phyloP scores from a whole-genome alignment of 108 stramenopile genomes.

The Cyclotella sp. region DNA sequence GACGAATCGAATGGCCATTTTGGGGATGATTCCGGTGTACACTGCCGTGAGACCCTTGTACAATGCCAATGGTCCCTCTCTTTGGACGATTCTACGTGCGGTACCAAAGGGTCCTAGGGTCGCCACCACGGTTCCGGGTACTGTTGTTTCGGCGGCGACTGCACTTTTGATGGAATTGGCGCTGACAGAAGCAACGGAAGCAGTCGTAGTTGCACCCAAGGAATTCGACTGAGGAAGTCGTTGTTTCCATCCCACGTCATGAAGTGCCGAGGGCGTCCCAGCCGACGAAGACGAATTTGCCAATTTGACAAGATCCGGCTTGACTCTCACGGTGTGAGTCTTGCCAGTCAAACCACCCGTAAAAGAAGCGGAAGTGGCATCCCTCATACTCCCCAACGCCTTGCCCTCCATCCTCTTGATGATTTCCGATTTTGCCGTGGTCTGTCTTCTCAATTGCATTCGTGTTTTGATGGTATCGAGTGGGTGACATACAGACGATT shows the following conservation, averaged over 20 bases:
- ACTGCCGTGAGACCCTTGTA: slow-evolving; percentile 99
- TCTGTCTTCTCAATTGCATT: slow-evolving; percentile 90
- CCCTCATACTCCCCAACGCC: slow-evolving; percentile 38
- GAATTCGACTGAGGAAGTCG: slow-evolving; percentile 17
- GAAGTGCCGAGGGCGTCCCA: slow-evolving; percentile 1
- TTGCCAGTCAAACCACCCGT: neutral
- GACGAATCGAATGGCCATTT: slow-evolving; percentile 98
- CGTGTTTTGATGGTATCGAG: slow-evolving; percentile 95
- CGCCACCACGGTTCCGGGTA: slow-evolving; percentile 44
- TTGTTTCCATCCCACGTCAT: slow-evolving; percentile 50
- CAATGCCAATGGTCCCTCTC: slow-evolving; percentile 94
- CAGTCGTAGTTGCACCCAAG: slow-evolving; percentile 11
- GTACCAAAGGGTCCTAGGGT: slow-evolving; percentile 83
- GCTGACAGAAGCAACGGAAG: slow-evolving; percentile 7
- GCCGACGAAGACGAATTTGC: slow-evolving; percentile 2
- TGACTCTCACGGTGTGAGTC: slow-evolving; percentile 25
- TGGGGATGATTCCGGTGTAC: slow-evolving; percentile 94
- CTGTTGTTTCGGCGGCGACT: slow-evolving; percentile 19
- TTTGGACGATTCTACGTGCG: slow-evolving; percentile 82
- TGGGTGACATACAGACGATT: slow-evolving; percentile 92
- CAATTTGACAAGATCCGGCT: slow-evolving; percentile 13
- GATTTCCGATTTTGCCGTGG: slow-evolving; percentile 8
- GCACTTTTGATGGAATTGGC: slow-evolving; percentile 21
- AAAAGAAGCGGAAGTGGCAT: slow-evolving; percentile 9
- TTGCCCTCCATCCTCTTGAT: slow-evolving; percentile 38